These are phyloP conservation scores for Trypanosoma congolense DNA, from an alignment of 208 protist genomes.

Conservation along the genomic window DNA sequence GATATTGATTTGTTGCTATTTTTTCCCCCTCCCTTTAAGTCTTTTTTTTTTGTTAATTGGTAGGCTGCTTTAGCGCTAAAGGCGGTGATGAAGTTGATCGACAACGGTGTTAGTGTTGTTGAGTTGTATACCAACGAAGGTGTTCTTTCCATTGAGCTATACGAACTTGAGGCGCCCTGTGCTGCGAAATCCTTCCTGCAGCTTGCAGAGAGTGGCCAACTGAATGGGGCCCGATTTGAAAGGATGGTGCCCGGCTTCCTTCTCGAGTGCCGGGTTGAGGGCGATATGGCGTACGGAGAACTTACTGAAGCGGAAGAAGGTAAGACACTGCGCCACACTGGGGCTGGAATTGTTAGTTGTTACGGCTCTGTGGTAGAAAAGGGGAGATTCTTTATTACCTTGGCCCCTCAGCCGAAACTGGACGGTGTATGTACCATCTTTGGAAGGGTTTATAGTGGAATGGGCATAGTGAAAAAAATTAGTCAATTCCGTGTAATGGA, in stretches of 20 bases:
- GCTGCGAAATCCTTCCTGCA: slow-evolving; percentile 31
- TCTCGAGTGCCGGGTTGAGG: slow-evolving; percentile 17
- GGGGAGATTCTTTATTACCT: slow-evolving; percentile 39
- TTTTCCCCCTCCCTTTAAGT: neutral
- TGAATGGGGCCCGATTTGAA: slow-evolving; percentile 31
- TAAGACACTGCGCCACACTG: slow-evolving; percentile 35
- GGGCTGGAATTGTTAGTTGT: slow-evolving; percentile 51
- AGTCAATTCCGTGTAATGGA: slow-evolving; percentile 27
- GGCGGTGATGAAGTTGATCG: neutral
- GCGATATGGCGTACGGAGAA: slow-evolving; percentile 12
- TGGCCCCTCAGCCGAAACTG: slow-evolving; percentile 47
- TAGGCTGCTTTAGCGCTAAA: neutral
- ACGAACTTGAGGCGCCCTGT: slow-evolving; percentile 23
- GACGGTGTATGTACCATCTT: slow-evolving; percentile 49
- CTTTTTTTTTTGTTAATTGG: neutral
- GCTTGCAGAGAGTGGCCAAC: slow-evolving; percentile 45
- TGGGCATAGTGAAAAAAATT: slow-evolving; percentile 34
- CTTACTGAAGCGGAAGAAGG: neutral
- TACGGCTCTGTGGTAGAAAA: slow-evolving; percentile 6
- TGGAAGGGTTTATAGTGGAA: slow-evolving; percentile 50
- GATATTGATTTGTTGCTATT: slow-evolving; percentile 14
- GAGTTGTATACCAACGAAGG: slow-evolving; percentile 40
- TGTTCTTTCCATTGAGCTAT: slow-evolving; percentile 50
- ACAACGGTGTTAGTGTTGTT: slow-evolving; percentile 21
- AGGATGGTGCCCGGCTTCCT: slow-evolving; percentile 33